phyloP scores from a whole-genome alignment of 2,329 filamentous ascomycete species.

The Diplocarpon mali region DNA sequence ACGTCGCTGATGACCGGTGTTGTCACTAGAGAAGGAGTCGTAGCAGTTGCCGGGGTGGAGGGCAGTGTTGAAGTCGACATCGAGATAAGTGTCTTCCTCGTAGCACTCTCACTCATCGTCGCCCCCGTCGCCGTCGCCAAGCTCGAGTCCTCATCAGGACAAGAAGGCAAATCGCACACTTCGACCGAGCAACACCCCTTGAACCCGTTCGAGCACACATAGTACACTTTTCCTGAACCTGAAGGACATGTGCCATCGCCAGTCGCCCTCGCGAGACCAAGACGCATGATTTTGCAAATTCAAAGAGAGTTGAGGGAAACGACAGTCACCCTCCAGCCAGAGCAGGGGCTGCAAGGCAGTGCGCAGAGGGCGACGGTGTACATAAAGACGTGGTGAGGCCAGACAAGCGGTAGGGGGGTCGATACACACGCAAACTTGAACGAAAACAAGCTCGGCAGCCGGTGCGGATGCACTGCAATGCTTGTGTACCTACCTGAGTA shows the following conservation, averaged over 20 bases:
- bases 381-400: neutral
- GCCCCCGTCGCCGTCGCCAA: slow-evolving; percentile 2
- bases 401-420: no score
- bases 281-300: slow-evolving; percentile 6
- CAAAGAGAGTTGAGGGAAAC: neutral
- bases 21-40: neutral
- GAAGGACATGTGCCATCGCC: slow-evolving; percentile 2
- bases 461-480: no score
- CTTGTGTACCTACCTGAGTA: no score
- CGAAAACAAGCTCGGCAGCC: no score
- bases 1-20: no score
- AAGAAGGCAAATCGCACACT: slow-evolving; percentile 30
- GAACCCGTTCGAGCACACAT: slow-evolving; percentile 31
- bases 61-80: neutral
- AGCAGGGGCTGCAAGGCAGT: neutral
- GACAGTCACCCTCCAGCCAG: neutral
- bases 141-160: slow-evolving; percentile 19
- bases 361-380: neutral
- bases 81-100: neutral
- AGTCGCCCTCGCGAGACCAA: slow-evolving; percentile 1
- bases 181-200: slow-evolving; percentile 36
- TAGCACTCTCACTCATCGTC: neutral
- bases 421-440: no score
- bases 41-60: slow-evolving; percentile 17
- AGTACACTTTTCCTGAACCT: slow-evolving; percentile 23